Percentiles rank a stretch among this genome's conserved stretches.
Evolutionary conservation across 116 monocot species (phyloP).

Genomic region (Iris pallida): DNA sequence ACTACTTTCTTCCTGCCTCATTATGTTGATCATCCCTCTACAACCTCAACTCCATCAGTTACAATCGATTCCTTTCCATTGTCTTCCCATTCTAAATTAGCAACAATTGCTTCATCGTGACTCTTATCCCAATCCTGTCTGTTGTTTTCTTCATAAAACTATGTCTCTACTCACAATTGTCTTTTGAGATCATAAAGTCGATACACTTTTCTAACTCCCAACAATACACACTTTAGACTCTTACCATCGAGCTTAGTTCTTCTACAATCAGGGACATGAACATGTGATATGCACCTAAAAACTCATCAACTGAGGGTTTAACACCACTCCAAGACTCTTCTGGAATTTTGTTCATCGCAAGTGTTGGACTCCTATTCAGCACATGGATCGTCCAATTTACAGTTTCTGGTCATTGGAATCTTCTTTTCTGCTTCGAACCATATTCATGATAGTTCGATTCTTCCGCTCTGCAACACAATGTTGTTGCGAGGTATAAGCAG

Average conservation of each 20-base stretch:
- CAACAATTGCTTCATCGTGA: background rate
- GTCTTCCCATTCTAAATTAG: background rate
- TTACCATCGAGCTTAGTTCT: background rate
- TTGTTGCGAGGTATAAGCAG: background rate
- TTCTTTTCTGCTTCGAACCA: background rate
- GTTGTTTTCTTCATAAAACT: background rate
- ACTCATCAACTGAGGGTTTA: background rate
- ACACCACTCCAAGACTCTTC: background rate
- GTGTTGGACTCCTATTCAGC: slow-evolving; percentile 1
- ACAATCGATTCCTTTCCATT: background rate
- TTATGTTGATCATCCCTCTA: background rate
- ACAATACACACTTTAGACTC: background rate
- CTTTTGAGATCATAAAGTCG: background rate
- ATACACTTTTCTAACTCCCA: background rate
- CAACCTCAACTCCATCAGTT: background rate
- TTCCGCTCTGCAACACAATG: background rate
- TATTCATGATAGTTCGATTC: background rate
- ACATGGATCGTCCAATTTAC: background rate
- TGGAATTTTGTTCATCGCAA: background rate
- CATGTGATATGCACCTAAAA: background rate
- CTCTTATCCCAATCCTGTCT: background rate
- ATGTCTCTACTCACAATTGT: background rate
- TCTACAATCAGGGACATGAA: background rate
- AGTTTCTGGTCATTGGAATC: background rate
- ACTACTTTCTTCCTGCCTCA: no score